These are phyloP conservation scores for Leccinellum rugosiceps DNA, from an alignment of 768 basidiomycete species.

Conservation along the genomic window DNA sequence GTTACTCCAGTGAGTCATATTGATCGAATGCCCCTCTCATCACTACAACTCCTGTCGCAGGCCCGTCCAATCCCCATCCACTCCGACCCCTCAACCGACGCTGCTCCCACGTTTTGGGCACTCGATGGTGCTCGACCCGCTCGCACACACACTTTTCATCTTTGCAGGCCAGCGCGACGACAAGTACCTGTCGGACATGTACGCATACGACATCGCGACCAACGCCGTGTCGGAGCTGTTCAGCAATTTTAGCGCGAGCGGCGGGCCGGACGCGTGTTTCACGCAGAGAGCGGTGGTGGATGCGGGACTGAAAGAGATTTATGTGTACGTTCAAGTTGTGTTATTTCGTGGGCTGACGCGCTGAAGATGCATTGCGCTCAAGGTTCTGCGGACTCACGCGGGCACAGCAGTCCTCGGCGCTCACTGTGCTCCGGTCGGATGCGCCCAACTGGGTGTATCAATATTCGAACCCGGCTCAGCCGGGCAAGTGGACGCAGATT, in stretches of 20 bases:
- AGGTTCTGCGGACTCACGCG: conserved; percentile 3
- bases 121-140: conserved; percentile 76
- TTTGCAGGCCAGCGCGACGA: conserved; percentile 73
- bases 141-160: conserved; percentile 57
- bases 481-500: too few relatives aligned
- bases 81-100: conserved; percentile 32
- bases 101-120: conserved; percentile 71
- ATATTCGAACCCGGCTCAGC: conserved; percentile 35
- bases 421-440: conserved; percentile 18
- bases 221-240: conserved; percentile 60
- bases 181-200: conserved; percentile 73
- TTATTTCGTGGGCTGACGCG: not conserved
- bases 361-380: conserved; percentile 5
- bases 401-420: too few relatives aligned
- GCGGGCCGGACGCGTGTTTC: conserved; percentile 71
- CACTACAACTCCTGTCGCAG: conserved; percentile 4
- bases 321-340: conserved; percentile 20
- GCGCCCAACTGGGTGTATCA: conserved; percentile 67
- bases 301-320: conserved; percentile 58
- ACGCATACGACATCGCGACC: conserved; percentile 60
- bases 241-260: conserved; percentile 54
- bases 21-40: not conserved
- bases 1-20: conserved; percentile 53
- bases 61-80: conserved; percentile 16
- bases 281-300: conserved; percentile 75